Evolutionary conservation across 306 rosid species (phyloP).

Genomic region (Cyclanthera cordifolia): DNA sequence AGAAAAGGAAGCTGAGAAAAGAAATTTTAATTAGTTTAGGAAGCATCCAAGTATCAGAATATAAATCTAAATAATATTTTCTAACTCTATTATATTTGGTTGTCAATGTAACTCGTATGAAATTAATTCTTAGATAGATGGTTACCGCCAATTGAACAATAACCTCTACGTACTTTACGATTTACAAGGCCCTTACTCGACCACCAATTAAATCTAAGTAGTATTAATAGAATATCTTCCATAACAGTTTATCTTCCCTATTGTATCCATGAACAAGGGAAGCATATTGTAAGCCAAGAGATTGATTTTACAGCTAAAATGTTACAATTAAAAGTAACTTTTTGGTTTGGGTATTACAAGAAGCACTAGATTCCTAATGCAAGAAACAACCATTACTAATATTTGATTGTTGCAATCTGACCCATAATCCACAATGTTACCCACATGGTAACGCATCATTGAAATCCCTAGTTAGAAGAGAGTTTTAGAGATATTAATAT

Average conservation of each 20-base stretch:
- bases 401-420: too few relatives aligned
- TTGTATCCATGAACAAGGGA: background rate
- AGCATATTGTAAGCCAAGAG: background rate
- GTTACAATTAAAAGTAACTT: background rate
- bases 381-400: too few relatives aligned
- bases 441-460: background rate
- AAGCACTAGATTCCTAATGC: background rate
- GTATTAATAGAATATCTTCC: background rate
- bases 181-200: too few relatives aligned
- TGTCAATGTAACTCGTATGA: too few relatives aligned
- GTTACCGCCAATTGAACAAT: too few relatives aligned
- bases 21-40: background rate
- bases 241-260: background rate
- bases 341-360: background rate
- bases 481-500: too few relatives aligned
- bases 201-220: background rate
- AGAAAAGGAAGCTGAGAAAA: constrained; percentile 79
- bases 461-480: too few relatives aligned
- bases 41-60: background rate
- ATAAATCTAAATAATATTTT: background rate
- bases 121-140: too few relatives aligned
- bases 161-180: too few relatives aligned
- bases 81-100: too few relatives aligned
- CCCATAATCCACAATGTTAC: too few relatives aligned
- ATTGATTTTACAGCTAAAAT: background rate